Conservation (phyloP, 306 rosid species). For the Hylodesmum podocarpum region DNA sequence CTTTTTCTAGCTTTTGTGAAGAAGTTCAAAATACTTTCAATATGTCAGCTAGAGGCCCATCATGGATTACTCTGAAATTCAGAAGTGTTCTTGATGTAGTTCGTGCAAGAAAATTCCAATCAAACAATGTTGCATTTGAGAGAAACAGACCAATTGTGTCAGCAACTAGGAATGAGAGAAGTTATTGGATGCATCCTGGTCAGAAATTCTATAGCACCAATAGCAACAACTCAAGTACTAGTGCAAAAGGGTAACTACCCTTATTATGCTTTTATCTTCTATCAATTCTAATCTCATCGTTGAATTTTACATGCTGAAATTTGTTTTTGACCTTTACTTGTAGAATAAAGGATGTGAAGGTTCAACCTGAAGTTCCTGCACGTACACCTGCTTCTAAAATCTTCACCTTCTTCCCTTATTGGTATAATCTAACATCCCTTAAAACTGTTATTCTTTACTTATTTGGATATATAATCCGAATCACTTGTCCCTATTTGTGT, state of each 20-base stretch:
- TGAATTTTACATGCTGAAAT: slow-evolving; percentile 3
- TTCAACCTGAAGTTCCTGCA: slow-evolving; percentile 19
- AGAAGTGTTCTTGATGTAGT: slow-evolving; percentile 35
- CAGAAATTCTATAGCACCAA: slow-evolving; percentile 38
- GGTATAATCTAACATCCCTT: slow-evolving; percentile 33
- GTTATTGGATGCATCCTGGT: slow-evolving; percentile 22
- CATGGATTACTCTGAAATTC: slow-evolving; percentile 37
- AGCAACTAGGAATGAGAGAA: not conserved
- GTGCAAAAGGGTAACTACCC: slow-evolving; percentile 34
- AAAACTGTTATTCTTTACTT: not conserved
- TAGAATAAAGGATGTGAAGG: slow-evolving; percentile 25
- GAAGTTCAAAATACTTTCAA: slow-evolving; percentile 6
- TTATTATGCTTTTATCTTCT: not conserved
- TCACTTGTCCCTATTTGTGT: not conserved
- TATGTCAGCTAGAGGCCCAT: slow-evolving; percentile 37
- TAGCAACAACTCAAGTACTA: slow-evolving; percentile 21
- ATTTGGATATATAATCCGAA: not conserved
- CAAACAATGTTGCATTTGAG: not conserved
- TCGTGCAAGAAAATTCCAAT: slow-evolving; percentile 12
- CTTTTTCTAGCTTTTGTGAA: not conserved
- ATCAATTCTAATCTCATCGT: not conserved
- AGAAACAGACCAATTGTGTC: slow-evolving; percentile 28
- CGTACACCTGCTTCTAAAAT: slow-evolving; percentile 28
- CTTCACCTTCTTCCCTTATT: slow-evolving; percentile 24
- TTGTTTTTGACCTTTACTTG: not conserved